Conservation (phyloP, 1,284 basidiomycete genomes). For the Athelia sp. region DNA sequence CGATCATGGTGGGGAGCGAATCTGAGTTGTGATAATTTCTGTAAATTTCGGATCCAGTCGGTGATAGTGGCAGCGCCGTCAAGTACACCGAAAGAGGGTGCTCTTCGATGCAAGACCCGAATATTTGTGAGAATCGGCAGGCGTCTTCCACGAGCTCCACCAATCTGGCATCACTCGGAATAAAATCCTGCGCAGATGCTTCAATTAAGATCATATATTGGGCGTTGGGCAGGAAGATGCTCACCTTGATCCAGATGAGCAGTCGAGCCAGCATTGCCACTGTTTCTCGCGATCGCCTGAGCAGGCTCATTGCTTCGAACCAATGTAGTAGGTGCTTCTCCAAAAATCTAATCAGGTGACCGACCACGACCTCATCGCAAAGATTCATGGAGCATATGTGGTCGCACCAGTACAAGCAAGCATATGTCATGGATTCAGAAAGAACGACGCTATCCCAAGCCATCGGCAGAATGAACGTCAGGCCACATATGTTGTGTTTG, state of each 20-base stretch:
- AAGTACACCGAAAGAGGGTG: conserved; percentile 1
- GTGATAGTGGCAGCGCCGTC: background rate
- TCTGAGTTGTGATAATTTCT: background rate
- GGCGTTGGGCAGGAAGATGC: background rate
- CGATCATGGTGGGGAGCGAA: background rate
- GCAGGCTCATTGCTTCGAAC: background rate
- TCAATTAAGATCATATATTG: background rate
- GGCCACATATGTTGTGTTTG: background rate
- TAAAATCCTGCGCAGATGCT: no score
- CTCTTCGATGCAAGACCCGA: background rate
- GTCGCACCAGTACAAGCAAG: background rate
- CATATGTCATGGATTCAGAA: background rate
- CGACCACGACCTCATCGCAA: no score
- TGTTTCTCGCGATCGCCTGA: background rate
- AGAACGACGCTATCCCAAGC: background rate
- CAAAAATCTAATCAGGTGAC: background rate
- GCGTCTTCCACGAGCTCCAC: background rate
- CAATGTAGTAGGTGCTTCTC: conserved; percentile 1
- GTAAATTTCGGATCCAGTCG: background rate
- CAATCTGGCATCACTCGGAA: background rate
- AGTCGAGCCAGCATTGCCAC: background rate
- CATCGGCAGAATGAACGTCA: background rate
- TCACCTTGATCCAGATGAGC: background rate
- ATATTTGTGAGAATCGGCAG: background rate
- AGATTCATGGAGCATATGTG: background rate